phyloP scores from a whole-genome alignment of 805 yeast species.

The Diddensiella transvaalensis region DNA sequence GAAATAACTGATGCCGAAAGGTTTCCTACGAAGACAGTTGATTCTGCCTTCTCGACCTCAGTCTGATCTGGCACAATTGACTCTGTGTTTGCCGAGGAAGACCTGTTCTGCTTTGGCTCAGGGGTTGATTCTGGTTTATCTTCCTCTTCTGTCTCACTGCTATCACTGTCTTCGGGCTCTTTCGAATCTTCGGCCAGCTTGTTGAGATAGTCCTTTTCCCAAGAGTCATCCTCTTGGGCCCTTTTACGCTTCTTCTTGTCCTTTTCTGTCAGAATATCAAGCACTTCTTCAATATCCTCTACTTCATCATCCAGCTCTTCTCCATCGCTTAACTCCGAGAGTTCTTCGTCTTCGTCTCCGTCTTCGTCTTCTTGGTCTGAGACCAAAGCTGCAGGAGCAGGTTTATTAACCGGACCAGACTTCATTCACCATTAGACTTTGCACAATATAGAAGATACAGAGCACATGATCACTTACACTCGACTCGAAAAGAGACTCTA shows the following conservation, averaged over 20 bases:
- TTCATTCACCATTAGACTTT: neutral
- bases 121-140: slow-evolving; percentile 30
- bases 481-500: slow-evolving; percentile 8
- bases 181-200: slow-evolving; percentile 38
- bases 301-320: slow-evolving; percentile 21
- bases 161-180: slow-evolving; percentile 14
- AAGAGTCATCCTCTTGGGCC: slow-evolving; percentile 44
- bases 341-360: slow-evolving; percentile 35
- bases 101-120: slow-evolving; percentile 19
- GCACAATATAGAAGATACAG: too few relatives aligned
- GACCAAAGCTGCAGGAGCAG: slow-evolving; percentile 1
- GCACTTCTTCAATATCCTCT: slow-evolving; percentile 26
- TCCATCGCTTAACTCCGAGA: slow-evolving; percentile 10
- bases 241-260: slow-evolving; percentile 29
- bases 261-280: slow-evolving; percentile 23
- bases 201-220: slow-evolving; percentile 52
- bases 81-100: slow-evolving; percentile 20
- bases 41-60: slow-evolving; percentile 79
- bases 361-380: slow-evolving; percentile 1
- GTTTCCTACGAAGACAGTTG: slow-evolving; percentile 87
- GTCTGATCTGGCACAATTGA: slow-evolving; percentile 55
- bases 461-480: slow-evolving; percentile 6
- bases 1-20: slow-evolving; percentile 63
- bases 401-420: slow-evolving; percentile 10
- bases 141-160: slow-evolving; percentile 24